Evolutionary conservation across 73 alveolate genomes (phyloP), one percentile per base, ranked within the genome.

Genomic region (Stentor roeselii): DNA sequence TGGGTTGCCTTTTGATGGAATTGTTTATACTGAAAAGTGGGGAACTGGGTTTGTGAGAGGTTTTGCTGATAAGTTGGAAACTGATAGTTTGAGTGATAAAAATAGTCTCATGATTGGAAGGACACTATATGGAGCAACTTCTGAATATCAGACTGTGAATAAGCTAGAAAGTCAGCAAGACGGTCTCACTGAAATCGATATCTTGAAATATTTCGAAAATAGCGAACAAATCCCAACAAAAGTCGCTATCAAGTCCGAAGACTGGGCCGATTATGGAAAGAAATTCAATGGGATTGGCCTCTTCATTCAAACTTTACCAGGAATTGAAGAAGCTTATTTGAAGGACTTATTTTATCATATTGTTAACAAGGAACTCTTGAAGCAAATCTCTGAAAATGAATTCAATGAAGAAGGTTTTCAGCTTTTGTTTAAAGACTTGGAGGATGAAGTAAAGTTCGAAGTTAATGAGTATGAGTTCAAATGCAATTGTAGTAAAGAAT

Each of bases 211-310:
- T 67, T 67, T 15, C 2, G 41, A 67, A 36, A 21, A 15, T 11
- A 67, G 80, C 42, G 80, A 67, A 67, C 80, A 67, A 34, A 34
- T 67, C 34, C 80, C 80, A 21, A 21, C 50, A 27, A 67, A 67
- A 67, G 41, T 67, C 0, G 21, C 21, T 67, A 67, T 67, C 14
- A 21, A 21, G 15, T 21, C 41, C 41, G 14, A n/a, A 67, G 37
- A 67, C 34, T 67, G 21, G 2, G 41, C n/a, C 21, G 41, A 67
- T 2, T 11, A 67, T 27, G 11, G 27, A n/a, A 27, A 27, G 34
- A 34, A 67, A 14, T 67, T 21, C 80, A 21, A 21, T 1, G 14
- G 42, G 21, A 15, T 67, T 27, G 37, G 50, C 21, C 41, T 30
- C 2, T 2, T 67, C 1, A 67, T 67, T 2, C 80, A 67, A 2